Evolutionary conservation across 352 stramenopile genomes (phyloP).

Genomic region (Phytophthora citrophthora): DNA sequence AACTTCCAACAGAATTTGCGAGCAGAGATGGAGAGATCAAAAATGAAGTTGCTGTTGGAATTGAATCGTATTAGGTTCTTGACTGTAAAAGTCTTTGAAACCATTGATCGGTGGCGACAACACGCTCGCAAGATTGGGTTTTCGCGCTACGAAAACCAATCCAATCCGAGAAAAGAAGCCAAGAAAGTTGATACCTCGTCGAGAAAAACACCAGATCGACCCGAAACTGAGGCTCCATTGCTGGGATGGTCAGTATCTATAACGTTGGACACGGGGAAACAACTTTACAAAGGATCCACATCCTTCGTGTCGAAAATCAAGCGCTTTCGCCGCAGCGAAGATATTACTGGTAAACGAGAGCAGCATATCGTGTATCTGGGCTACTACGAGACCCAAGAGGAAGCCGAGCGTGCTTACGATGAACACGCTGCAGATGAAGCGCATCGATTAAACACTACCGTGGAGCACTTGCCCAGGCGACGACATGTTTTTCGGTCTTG

Average conservation of each 20-base stretch:
- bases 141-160: conserved; percentile 40
- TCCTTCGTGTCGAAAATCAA: conserved; percentile 77
- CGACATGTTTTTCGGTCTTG: conserved; percentile 79
- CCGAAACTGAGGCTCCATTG: conserved; percentile 28
- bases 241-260: conserved; percentile 78
- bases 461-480: conserved; percentile 54
- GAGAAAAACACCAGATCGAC: background rate
- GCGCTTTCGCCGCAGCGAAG: conserved; percentile 68
- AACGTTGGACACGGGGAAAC: conserved; percentile 64
- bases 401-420: conserved; percentile 79
- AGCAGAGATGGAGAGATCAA: conserved; percentile 45
- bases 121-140: conserved; percentile 63
- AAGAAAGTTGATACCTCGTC: conserved; percentile 1
- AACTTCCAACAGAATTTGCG: conserved; percentile 71
- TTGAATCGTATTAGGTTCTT: conserved; percentile 66
- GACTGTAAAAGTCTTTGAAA: conserved; percentile 75
- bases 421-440: conserved; percentile 65
- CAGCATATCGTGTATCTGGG: conserved; percentile 73
- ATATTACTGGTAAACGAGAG: conserved; percentile 60
- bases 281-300: conserved; percentile 76
- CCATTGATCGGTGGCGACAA: conserved; percentile 65
- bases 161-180: background rate
- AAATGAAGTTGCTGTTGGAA: conserved; percentile 48
- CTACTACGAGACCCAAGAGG: conserved; percentile 66
- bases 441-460: conserved; percentile 67